Evolutionary conservation across 2,329 filamentous ascomycete species (phyloP).

Genomic region (Sarocladium kiliense): DNA sequence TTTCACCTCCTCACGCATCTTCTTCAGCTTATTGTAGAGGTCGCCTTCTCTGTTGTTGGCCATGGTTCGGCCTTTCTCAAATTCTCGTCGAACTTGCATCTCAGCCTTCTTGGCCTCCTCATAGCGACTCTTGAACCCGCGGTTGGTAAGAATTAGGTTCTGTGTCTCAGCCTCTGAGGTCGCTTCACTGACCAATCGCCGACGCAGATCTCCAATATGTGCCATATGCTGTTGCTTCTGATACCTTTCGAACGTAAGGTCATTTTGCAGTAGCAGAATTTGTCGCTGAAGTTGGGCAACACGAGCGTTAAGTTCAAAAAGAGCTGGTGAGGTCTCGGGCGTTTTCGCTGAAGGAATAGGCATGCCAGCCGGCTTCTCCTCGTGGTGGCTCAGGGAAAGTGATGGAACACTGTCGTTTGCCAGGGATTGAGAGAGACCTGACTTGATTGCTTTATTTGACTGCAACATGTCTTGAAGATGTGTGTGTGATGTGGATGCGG

Average conservation of each 20-base stretch:
- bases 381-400: slow-evolving; percentile 45
- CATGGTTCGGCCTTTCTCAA: slow-evolving; percentile 64
- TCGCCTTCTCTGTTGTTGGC: slow-evolving; percentile 76
- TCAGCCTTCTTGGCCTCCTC: slow-evolving; percentile 69
- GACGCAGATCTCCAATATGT: slow-evolving; percentile 73
- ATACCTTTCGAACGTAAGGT: slow-evolving; percentile 78
- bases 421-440: slow-evolving; percentile 48
- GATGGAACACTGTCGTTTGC: slow-evolving; percentile 55
- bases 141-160: slow-evolving; percentile 72
- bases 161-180: slow-evolving; percentile 78
- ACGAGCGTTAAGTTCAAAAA: slow-evolving; percentile 30
- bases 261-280: slow-evolving; percentile 71
- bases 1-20: slow-evolving; percentile 65
- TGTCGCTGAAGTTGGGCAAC: slow-evolving; percentile 62
- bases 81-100: slow-evolving; percentile 65
- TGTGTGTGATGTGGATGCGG: slow-evolving; percentile 44
- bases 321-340: slow-evolving; percentile 16
- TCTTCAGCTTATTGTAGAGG: slow-evolving; percentile 59
- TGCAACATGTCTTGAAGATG: slow-evolving; percentile 57
- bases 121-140: slow-evolving; percentile 65
- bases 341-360: slow-evolving; percentile 9
- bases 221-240: slow-evolving; percentile 78
- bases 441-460: slow-evolving; percentile 54
- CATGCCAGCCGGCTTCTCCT: slow-evolving; percentile 28
- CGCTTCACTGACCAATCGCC: slow-evolving; percentile 69